Conservation (phyloP, 2,329 filamentous ascomycete species). For the Curvularia lunata region DNA sequence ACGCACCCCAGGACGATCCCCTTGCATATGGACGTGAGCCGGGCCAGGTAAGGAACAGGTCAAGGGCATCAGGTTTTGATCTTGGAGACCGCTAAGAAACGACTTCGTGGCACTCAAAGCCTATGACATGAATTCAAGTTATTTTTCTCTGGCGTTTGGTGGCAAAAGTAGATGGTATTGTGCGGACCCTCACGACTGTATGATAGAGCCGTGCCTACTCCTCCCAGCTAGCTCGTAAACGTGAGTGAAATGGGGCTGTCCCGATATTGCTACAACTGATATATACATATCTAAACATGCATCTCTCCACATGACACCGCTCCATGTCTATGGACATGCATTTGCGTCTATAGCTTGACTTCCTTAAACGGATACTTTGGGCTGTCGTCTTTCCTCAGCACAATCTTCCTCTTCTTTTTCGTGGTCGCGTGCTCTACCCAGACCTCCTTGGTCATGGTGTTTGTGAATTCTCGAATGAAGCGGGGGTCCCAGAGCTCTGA, state of each 20-base stretch:
- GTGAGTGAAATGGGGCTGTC: conserved; percentile 3
- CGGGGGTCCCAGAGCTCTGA: conserved; percentile 96
- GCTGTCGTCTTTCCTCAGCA: conserved; percentile 81
- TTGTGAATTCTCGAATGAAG: conserved; percentile 84
- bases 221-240: conserved; percentile 2
- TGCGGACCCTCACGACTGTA: conserved; percentile 10
- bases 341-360: conserved; percentile 33
- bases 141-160: conserved; percentile 18
- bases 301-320: not conserved
- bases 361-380: conserved; percentile 70
- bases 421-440: conserved; percentile 88
- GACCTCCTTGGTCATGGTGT: conserved; percentile 73
- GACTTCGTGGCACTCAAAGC: conserved; percentile 11
- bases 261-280: conserved; percentile 3
- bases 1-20: conserved; percentile 37
- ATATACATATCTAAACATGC: conserved; percentile 8
- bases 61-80: conserved; percentile 42
- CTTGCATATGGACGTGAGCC: conserved; percentile 45
- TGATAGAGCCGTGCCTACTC: conserved; percentile 7
- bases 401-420: conserved; percentile 90
- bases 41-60: conserved; percentile 28
- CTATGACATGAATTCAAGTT: conserved; percentile 5
- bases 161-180: conserved; percentile 7
- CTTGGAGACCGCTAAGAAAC: conserved; percentile 39
- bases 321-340: no score